Evolutionary conservation across 345 rosid species (phyloP).

Genomic region (Mangifera indica): DNA sequence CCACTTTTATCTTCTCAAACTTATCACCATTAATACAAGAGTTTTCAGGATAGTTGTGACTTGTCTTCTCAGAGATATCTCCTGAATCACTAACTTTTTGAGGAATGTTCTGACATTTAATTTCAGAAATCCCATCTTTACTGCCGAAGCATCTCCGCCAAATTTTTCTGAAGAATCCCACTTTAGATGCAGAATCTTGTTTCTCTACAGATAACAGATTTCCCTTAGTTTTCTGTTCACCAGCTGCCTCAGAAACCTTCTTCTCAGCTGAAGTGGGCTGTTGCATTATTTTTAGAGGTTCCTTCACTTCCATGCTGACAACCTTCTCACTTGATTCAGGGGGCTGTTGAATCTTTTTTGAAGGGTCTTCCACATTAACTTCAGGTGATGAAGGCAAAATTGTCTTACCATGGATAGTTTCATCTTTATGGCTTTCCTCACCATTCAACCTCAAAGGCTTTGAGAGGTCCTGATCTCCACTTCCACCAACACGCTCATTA

Average conservation of each 20-base stretch:
- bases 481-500: conserved; percentile 2
- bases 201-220: conserved; percentile 18
- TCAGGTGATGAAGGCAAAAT: conserved; percentile 15
- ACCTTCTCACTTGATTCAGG: conserved; percentile 23
- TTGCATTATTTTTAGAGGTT: conserved; percentile 23
- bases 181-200: conserved; percentile 35
- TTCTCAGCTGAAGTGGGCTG: conserved; percentile 21
- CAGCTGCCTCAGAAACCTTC: conserved; percentile 15
- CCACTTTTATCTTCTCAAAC: conserved; percentile 21
- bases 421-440: conserved; percentile 24
- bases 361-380: conserved; percentile 15
- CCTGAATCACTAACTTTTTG: conserved; percentile 19
- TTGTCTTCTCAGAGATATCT: conserved; percentile 24
- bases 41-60: conserved; percentile 18
- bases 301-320: conserved; percentile 22
- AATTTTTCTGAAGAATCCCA: conserved; percentile 38
- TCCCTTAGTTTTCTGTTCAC: conserved; percentile 15
- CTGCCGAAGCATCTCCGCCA: conserved; percentile 52
- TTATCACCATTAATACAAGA: conserved; percentile 16
- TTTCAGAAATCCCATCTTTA: conserved; percentile 20
- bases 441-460: conserved; percentile 21
- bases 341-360: conserved; percentile 21
- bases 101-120: conserved; percentile 22
- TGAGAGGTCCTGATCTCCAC: conserved; percentile 14
- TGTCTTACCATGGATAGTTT: conserved; percentile 21